Evolutionary conservation across 495 filamentous ascomycete genomes (phyloP).

Genomic region (Hypoxylon rickii): DNA sequence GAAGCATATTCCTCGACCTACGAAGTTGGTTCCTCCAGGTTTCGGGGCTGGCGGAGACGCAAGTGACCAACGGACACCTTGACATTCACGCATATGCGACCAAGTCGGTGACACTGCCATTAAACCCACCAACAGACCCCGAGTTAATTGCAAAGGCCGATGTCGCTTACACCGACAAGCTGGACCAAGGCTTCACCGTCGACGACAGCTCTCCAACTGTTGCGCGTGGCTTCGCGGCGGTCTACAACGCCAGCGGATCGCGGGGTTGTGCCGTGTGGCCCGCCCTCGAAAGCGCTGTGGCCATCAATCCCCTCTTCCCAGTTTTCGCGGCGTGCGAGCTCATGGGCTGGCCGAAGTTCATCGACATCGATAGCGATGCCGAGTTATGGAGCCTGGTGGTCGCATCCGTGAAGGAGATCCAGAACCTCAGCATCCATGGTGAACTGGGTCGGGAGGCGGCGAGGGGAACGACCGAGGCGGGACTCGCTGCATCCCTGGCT

Average conservation of each 20-base stretch:
- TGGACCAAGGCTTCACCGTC: background rate
- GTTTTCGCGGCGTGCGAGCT: slow-evolving; percentile 14
- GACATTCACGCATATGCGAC: slow-evolving; percentile 22
- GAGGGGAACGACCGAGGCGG: background rate
- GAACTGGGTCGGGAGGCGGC: slow-evolving; percentile 6
- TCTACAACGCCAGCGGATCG: slow-evolving; percentile 2
- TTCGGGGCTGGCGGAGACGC: slow-evolving; percentile 10
- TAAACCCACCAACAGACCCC: background rate
- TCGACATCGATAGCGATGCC: slow-evolving; percentile 1
- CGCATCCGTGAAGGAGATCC: slow-evolving; percentile 13
- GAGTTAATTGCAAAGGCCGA: slow-evolving; percentile 16
- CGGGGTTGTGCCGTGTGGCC: slow-evolving; percentile 3
- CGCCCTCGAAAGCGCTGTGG: background rate
- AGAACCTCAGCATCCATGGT: slow-evolving; percentile 8
- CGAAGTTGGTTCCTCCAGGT: slow-evolving; percentile 16
- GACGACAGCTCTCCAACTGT: slow-evolving; percentile 10
- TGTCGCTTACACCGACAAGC: slow-evolving; percentile 15
- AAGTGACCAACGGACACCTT: slow-evolving; percentile 19
- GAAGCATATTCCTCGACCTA: slow-evolving; percentile 15
- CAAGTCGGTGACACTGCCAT: slow-evolving; percentile 9
- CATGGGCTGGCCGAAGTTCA: slow-evolving; percentile 6
- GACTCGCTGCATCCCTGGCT: background rate
- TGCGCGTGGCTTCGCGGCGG: slow-evolving; percentile 4
- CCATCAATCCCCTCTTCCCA: slow-evolving; percentile 7
- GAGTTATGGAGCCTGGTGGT: slow-evolving; percentile 9